Evolutionary conservation across 352 stramenopile species (phyloP).

Genomic region (Elongisporangium anandrum): DNA sequence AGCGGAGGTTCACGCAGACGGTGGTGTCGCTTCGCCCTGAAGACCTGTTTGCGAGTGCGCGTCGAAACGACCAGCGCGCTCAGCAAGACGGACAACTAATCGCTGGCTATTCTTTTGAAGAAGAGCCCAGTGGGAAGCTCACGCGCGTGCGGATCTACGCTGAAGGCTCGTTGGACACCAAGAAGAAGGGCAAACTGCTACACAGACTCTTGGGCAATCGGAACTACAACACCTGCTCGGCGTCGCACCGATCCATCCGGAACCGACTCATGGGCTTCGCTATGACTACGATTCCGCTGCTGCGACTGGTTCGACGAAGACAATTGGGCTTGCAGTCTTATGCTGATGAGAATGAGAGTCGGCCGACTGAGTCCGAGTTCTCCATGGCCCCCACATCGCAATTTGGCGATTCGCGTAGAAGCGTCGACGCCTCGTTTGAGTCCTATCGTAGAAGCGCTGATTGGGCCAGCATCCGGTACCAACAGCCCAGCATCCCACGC

Average conservation of each 20-base stretch:
- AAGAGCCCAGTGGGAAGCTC: slow-evolving; percentile 15
- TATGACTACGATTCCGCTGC: slow-evolving; percentile 16
- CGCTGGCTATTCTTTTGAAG: slow-evolving; percentile 27
- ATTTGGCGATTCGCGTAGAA: neutral
- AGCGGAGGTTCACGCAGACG: slow-evolving; percentile 13
- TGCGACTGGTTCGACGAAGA: slow-evolving; percentile 18
- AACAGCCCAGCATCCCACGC: neutral
- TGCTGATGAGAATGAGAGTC: neutral
- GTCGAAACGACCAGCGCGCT: neutral
- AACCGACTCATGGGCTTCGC: slow-evolving; percentile 23
- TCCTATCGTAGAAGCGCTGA: neutral
- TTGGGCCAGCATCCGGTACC: neutral
- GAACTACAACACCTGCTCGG: neutral
- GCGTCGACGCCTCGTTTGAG: neutral
- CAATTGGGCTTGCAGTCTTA: slow-evolving; percentile 17
- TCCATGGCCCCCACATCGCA: neutral
- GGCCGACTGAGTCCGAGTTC: neutral
- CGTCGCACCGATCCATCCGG: slow-evolving; percentile 9
- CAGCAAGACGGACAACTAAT: neutral
- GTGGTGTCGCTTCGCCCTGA: slow-evolving; percentile 18
- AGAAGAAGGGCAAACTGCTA: neutral
- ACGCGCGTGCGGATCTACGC: slow-evolving; percentile 34
- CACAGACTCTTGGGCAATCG: neutral
- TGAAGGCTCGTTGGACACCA: slow-evolving; percentile 11
- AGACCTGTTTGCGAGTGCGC: slow-evolving; percentile 2